These are phyloP conservation scores for Sclerotinia sclerotiorum DNA, from an alignment of 2,329 filamentous ascomycete genomes.

Conservation along the genomic window DNA sequence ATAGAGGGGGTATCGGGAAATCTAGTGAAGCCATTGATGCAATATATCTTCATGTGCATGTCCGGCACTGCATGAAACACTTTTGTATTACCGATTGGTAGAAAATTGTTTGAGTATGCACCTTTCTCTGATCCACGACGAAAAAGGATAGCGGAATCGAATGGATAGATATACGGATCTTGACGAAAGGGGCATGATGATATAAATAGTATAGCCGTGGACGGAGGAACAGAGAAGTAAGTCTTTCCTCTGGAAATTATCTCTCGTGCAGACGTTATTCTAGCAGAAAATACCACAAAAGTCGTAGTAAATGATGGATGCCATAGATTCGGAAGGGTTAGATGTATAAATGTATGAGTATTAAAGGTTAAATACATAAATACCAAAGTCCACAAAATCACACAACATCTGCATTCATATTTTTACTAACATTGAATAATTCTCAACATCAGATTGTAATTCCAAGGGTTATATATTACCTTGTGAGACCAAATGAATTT, in stretches of 20 bases:
- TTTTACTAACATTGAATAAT: neutral
- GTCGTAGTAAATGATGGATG: too few species aligned
- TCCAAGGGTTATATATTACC: neutral
- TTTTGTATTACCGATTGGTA: neutral
- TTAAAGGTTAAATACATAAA: too few species aligned
- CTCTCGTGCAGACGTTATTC: too few species aligned
- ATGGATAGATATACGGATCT: neutral
- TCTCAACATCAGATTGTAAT: neutral
- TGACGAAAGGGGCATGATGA: neutral
- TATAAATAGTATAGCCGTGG: neutral
- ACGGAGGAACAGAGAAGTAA: too few species aligned
- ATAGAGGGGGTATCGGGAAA: neutral
- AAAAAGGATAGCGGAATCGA: neutral
- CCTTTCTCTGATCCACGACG: neutral
- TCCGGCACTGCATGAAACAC: slow-evolving; percentile 1
- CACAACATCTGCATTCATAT: neutral
- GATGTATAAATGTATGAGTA: too few species aligned
- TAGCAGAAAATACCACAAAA: too few species aligned
- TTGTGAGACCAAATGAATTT: neutral
- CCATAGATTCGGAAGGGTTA: too few species aligned
- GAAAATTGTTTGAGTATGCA: neutral
- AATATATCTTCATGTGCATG: neutral
- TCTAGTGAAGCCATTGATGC: slow-evolving; percentile 1
- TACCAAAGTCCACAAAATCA: neutral
- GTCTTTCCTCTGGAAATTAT: too few species aligned